Evolutionary conservation across 2,329 filamentous ascomycete genomes (phyloP).

Genomic region (Thermothelomyces thermophilus): DNA sequence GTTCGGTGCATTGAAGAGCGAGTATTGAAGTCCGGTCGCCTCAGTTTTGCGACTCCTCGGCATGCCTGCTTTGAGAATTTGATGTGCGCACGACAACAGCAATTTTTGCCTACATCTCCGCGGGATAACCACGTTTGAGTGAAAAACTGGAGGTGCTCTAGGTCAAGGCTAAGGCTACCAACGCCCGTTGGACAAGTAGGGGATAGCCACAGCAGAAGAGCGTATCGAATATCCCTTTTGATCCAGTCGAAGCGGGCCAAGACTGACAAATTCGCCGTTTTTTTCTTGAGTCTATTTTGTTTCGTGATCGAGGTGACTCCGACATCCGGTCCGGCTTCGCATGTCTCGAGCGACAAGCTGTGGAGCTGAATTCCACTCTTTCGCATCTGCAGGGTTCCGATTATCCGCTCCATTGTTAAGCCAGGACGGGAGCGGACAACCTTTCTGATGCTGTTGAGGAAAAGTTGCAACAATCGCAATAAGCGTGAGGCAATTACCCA

Average conservation of each 20-base stretch:
- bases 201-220: not conserved
- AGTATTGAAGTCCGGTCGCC: not conserved
- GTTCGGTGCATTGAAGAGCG: not conserved
- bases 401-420: conserved; percentile 7
- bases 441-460: not conserved
- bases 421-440: not conserved
- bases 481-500: not conserved
- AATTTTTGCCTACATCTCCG: conserved; percentile 11
- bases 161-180: not conserved
- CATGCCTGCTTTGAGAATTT: not conserved
- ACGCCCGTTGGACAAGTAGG: not conserved
- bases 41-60: conserved; percentile 1
- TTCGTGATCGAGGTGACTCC: conserved; percentile 13
- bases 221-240: no score
- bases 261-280: conserved; percentile 14
- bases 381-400: conserved; percentile 1
- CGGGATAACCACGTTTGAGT: not conserved
- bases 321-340: conserved; percentile 23
- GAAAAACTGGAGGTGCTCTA: not conserved
- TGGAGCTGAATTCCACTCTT: not conserved
- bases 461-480: not conserved
- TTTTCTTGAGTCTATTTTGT: not conserved
- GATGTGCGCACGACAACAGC: not conserved
- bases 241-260: conserved; percentile 14
- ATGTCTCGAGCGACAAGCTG: conserved; percentile 1